Conservation (phyloP, 129 eudicot genomes). For the Calendula officinalis region DNA sequence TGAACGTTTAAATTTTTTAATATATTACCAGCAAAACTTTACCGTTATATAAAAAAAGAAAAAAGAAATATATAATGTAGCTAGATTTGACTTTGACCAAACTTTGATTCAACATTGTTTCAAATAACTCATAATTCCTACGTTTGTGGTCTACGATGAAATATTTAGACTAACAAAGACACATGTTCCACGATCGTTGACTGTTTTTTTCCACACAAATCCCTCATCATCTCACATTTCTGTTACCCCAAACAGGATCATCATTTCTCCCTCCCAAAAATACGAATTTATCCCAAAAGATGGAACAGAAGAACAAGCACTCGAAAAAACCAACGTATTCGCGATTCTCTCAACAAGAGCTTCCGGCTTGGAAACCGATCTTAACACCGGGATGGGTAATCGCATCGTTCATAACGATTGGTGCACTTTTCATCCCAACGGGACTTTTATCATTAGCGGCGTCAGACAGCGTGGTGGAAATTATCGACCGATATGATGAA, state of each 20-base stretch:
- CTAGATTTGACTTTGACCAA: no score
- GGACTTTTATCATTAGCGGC: conserved; percentile 68
- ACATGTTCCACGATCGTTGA: no score
- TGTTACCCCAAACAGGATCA: not conserved
- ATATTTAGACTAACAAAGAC: no score
- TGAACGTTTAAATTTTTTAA: no score
- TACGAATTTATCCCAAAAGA: not conserved
- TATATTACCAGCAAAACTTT: no score
- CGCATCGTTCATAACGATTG: conserved; percentile 43
- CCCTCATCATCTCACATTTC: not conserved
- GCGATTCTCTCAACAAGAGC: conserved; percentile 88
- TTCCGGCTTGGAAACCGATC: conserved; percentile 91
- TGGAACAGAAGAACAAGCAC: conserved; percentile 34
- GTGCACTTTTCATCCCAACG: conserved; percentile 68
- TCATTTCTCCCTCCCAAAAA: not conserved
- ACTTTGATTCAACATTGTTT: no score
- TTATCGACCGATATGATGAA: conserved; percentile 64
- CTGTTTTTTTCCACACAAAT: no score
- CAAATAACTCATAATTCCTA: no score
- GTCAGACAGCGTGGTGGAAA: conserved; percentile 72
- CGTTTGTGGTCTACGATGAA: no score
- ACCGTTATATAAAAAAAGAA: no score
- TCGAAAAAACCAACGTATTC: conserved; percentile 46
- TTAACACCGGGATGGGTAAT: conserved; percentile 80
- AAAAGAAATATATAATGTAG: no score